A percentile compares a stretch with the other conserved stretches of the same genome.
phyloP scores from a whole-genome alignment of 371 early-diverging fungal genomes.

The Entomophthora muscae region DNA sequence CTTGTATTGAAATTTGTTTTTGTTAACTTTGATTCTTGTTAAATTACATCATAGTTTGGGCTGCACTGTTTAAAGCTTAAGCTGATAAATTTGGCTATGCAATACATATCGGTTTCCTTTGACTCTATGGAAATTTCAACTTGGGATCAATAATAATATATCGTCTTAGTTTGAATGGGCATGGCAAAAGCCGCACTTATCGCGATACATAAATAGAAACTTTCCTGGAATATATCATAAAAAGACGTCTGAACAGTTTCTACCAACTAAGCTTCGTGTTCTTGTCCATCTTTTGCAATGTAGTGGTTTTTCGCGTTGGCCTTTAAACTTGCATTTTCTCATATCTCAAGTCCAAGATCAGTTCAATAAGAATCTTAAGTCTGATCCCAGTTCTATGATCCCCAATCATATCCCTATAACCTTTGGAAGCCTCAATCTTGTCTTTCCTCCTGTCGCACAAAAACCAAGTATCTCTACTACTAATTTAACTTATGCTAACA shows the following conservation, averaged over 20 bases:
- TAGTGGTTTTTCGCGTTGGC: neutral
- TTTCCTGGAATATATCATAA: neutral
- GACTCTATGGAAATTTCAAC: neutral
- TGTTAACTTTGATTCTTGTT: neutral
- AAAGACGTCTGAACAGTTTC: neutral
- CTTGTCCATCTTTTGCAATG: neutral
- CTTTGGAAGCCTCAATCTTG: neutral
- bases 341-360: neutral
- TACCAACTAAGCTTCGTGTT: neutral
- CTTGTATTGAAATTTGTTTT: neutral
- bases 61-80: neutral
- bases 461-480: no score
- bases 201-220: neutral
- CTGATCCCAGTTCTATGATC: neutral
- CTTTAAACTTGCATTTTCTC: neutral
- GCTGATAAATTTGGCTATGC: neutral
- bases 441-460: no score
- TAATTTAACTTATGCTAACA: no score
- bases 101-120: neutral
- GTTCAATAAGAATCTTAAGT: neutral
- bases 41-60: neutral
- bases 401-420: neutral
- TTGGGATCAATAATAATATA: neutral
- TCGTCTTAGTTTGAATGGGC: neutral
- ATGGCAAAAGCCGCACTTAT: neutral